Conservation (phyloP, 2,329 filamentous ascomycete species). For the Pseudogymnoascus sp. region DNA sequence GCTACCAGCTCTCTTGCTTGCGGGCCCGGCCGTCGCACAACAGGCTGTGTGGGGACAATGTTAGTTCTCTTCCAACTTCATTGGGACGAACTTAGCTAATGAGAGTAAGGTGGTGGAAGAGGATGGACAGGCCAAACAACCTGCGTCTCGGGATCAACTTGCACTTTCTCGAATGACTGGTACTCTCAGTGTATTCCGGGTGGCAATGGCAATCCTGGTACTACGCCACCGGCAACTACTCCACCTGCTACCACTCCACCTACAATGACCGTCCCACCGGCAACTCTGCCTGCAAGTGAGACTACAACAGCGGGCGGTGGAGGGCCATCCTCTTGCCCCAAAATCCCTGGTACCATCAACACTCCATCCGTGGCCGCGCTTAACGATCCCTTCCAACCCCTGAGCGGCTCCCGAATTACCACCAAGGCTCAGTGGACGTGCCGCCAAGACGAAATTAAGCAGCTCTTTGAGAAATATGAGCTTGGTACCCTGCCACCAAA, state of each 20-base stretch:
- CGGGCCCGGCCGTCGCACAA: background rate
- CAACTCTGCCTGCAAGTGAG: background rate
- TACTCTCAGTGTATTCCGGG: conserved; percentile 23
- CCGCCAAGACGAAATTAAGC: conserved; percentile 40
- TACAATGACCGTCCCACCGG: background rate
- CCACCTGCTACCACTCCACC: background rate
- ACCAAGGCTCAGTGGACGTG: conserved; percentile 41
- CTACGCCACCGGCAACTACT: background rate
- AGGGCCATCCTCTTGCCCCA: background rate
- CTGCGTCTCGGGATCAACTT: conserved; percentile 19
- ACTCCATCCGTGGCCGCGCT: conserved; percentile 19
- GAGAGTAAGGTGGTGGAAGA: conserved; percentile 13
- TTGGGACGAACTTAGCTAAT: background rate
- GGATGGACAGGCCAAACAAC: conserved; percentile 18
- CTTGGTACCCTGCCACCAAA: conserved; percentile 40
- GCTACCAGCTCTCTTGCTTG: background rate
- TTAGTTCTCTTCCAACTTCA: background rate
- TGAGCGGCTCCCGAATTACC: conserved; percentile 36
- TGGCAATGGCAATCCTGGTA: background rate
- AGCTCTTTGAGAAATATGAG: conserved; percentile 42
- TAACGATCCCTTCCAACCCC: conserved; percentile 39
- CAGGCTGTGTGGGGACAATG: conserved; percentile 3
- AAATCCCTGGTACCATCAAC: conserved; percentile 14
- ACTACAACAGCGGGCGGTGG: background rate
- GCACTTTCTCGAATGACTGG: conserved; percentile 19